Percentiles rank a stretch among this genome's conserved stretches.
phyloP scores from a whole-genome alignment of 176 grass and related monocot species.

The Eleusine indica region DNA sequence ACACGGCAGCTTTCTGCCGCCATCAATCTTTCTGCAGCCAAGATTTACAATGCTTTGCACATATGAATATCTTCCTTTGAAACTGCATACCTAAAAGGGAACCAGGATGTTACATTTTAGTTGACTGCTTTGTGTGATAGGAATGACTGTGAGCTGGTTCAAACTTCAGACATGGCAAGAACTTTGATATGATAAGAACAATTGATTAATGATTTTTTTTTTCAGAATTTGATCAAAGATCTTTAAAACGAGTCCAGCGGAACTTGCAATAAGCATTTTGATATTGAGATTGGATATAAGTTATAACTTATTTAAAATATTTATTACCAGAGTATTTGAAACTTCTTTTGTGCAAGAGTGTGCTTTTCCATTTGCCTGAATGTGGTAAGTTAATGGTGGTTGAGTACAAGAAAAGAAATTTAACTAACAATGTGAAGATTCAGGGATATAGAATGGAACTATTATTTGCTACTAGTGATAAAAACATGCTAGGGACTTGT shows the following conservation, averaged over 20 bases:
- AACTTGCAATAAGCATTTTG: constrained; percentile 24
- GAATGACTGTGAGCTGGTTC: constrained; percentile 37
- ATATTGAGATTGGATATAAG: constrained; percentile 12
- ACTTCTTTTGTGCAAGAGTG: constrained; percentile 1
- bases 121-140: constrained; percentile 55
- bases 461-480: constrained; percentile 34
- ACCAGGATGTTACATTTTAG: constrained; percentile 61
- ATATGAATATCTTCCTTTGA: constrained; percentile 49
- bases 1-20: constrained; percentile 32
- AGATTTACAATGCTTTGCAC: constrained; percentile 13
- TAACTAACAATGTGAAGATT: constrained; percentile 61
- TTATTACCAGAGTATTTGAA: constrained; percentile 29
- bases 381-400: constrained; percentile 64
- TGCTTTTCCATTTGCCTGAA: constrained; percentile 30
- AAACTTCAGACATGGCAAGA: constrained; percentile 43
- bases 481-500: constrained; percentile 35
- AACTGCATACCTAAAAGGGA: constrained; percentile 66
- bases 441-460: constrained; percentile 28
- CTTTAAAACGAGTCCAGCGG: background rate
- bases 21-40: constrained; percentile 44
- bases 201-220: constrained; percentile 29
- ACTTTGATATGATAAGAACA: constrained; percentile 25
- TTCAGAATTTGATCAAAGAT: constrained; percentile 17
- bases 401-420: constrained; percentile 67
- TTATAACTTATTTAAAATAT: constrained; percentile 1